These are phyloP conservation scores for Lipomyces starkeyi DNA, from an alignment of 805 yeast species.

Conservation along the genomic window DNA sequence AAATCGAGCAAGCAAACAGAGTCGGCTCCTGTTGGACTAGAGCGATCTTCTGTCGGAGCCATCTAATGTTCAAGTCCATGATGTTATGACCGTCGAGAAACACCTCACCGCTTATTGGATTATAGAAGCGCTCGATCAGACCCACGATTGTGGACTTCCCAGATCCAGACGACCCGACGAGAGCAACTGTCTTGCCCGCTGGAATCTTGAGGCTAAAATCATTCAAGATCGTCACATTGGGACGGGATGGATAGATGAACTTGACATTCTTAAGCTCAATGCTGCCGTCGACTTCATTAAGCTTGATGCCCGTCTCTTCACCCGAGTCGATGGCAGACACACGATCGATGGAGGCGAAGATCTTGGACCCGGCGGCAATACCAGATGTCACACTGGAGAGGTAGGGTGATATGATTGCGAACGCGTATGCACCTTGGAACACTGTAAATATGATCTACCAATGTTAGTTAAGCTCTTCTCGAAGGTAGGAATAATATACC, in stretches of 20 bases:
- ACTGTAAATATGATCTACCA: conserved; percentile 42
- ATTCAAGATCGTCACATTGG: conserved; percentile 79
- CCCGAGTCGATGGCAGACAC: conserved; percentile 47
- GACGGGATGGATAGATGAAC: conserved; percentile 79
- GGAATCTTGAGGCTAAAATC: conserved; percentile 80
- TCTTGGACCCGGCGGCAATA: conserved; percentile 48
- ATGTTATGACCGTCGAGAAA: conserved; percentile 86
- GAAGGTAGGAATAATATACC: conserved; percentile 12
- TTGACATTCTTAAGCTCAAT: conserved; percentile 81
- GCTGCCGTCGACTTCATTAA: conserved; percentile 56
- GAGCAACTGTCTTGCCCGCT: conserved; percentile 88
- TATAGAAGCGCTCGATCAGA: conserved; percentile 85
- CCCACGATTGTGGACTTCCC: conserved; percentile 91
- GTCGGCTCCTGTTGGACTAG: conserved; percentile 98
- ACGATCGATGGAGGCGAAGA: conserved; percentile 51
- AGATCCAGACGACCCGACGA: conserved; percentile 94
- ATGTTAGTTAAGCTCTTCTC: not conserved
- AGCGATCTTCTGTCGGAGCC: conserved; percentile 77
- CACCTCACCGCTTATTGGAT: conserved; percentile 74
- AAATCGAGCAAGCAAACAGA: conserved; percentile 81
- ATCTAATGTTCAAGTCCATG: conserved; percentile 67
- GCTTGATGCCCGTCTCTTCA: conserved; percentile 37
- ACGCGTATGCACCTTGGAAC: conserved; percentile 50
- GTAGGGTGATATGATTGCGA: conserved; percentile 50
- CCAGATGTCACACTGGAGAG: conserved; percentile 48